These are phyloP conservation scores for Eimeria acervulina DNA, from an alignment of 169 alveolate genomes.

Conservation along the genomic window DNA sequence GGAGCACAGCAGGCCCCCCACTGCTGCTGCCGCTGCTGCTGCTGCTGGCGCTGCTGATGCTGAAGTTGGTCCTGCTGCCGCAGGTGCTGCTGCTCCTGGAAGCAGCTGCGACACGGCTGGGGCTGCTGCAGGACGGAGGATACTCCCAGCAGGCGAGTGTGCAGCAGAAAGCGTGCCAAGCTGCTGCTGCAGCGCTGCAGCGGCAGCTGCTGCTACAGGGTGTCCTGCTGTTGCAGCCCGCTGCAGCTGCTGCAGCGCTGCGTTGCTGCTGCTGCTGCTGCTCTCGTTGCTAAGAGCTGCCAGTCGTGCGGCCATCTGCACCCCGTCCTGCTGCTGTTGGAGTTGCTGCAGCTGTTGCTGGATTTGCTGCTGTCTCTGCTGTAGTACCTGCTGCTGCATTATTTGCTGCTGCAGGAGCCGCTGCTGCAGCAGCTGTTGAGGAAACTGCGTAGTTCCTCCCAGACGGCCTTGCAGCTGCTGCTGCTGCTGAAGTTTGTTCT, in stretches of 20 bases:
- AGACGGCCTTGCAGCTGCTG: slow-evolving; percentile 74
- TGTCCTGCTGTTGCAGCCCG: slow-evolving; percentile 63
- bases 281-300: slow-evolving; percentile 39
- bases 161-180: slow-evolving; percentile 60
- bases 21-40: slow-evolving; percentile 66
- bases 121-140: slow-evolving; percentile 51
- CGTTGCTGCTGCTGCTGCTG: slow-evolving; percentile 37
- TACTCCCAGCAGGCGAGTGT: slow-evolving; percentile 41
- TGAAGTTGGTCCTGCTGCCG: slow-evolving; percentile 11
- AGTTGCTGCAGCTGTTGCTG: slow-evolving; percentile 59
- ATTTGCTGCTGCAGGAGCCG: slow-evolving; percentile 74
- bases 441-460: slow-evolving; percentile 34
- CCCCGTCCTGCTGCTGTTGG: slow-evolving; percentile 60
- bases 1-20: slow-evolving; percentile 46
- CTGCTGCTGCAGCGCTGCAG: slow-evolving; percentile 76
- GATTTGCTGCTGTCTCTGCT: slow-evolving; percentile 52
- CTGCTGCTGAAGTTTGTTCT: too few species aligned
- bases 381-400: slow-evolving; percentile 65
- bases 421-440: slow-evolving; percentile 75
- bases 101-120: slow-evolving; percentile 62
- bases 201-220: slow-evolving; percentile 71
- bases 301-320: slow-evolving; percentile 50
- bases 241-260: slow-evolving; percentile 71
- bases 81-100: slow-evolving; percentile 66
- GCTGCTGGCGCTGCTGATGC: slow-evolving; percentile 58